Conservation (phyloP, 768 basidiomycete species). For the Panaeolus papilionaceus region DNA sequence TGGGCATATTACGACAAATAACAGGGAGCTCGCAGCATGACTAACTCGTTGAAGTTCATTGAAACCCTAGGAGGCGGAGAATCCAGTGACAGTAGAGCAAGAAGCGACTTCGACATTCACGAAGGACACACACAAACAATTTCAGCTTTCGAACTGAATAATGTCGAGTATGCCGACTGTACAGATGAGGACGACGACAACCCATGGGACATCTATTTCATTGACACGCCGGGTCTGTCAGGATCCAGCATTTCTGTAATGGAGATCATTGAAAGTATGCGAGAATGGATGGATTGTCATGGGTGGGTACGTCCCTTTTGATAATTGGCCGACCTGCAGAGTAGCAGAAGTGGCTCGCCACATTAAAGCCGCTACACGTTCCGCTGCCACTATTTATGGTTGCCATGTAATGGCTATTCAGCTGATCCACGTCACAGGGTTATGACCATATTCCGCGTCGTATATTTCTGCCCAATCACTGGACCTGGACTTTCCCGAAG, state of each 20-base stretch:
- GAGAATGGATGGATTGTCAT: slow-evolving; percentile 2
- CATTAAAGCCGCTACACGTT: background rate
- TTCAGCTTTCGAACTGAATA: background rate
- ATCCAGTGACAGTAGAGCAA: background rate
- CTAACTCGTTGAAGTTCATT: background rate
- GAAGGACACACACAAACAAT: background rate
- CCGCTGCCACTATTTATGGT: background rate
- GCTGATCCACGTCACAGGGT: background rate
- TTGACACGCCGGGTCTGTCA: background rate
- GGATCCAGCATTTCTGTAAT: background rate
- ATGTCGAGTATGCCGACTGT: background rate
- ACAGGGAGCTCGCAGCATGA: background rate
- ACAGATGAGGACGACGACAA: background rate
- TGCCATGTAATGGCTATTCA: background rate
- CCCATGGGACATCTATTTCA: background rate
- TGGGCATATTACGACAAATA: background rate
- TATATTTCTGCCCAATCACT: background rate
- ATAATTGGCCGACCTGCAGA: no score
- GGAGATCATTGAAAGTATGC: background rate
- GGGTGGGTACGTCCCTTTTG: background rate
- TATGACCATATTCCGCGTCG: background rate
- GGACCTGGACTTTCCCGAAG: background rate
- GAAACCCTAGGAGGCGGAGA: background rate
- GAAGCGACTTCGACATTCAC: background rate
- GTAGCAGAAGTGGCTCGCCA: background rate